Evolutionary conservation across 495 filamentous ascomycete genomes (phyloP).

Genomic region (Hypoxylon lenormandii): DNA sequence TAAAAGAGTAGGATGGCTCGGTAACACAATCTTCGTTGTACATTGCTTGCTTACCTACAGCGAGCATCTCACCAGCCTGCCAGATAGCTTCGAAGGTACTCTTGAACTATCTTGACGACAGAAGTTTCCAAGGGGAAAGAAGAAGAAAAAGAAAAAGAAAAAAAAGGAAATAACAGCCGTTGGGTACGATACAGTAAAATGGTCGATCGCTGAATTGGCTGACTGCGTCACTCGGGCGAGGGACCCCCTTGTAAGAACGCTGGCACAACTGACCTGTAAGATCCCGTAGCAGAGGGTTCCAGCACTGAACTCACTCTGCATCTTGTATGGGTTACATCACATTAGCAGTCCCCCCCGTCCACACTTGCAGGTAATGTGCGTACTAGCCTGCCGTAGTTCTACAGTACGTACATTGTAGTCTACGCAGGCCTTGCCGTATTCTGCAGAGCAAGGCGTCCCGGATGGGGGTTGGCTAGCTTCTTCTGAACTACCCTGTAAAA

Average conservation of each 20-base stretch:
- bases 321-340: conserved; percentile 47
- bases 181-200: conserved; percentile 28
- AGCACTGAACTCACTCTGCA: conserved; percentile 37
- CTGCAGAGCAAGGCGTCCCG: conserved; percentile 39
- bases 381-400: no score
- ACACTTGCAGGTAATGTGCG: conserved; percentile 8
- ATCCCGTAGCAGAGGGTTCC: conserved; percentile 42
- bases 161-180: conserved; percentile 8
- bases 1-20: conserved; percentile 29
- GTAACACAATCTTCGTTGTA: conserved; percentile 33
- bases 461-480: conserved; percentile 29
- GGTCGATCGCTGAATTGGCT: conserved; percentile 48
- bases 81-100: conserved; percentile 5
- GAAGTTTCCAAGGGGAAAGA: conserved; percentile 18
- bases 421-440: conserved; percentile 32
- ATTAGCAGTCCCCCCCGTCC: conserved; percentile 26
- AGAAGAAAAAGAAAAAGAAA: background rate
- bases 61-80: conserved; percentile 13
- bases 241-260: conserved; percentile 29
- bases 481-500: background rate
- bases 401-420: background rate
- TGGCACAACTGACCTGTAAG: conserved; percentile 46
- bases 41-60: conserved; percentile 22
- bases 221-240: conserved; percentile 48
- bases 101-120: conserved; percentile 15